Conservation (phyloP, 1,284 basidiomycete species). For the Sporisorium scitamineum region DNA sequence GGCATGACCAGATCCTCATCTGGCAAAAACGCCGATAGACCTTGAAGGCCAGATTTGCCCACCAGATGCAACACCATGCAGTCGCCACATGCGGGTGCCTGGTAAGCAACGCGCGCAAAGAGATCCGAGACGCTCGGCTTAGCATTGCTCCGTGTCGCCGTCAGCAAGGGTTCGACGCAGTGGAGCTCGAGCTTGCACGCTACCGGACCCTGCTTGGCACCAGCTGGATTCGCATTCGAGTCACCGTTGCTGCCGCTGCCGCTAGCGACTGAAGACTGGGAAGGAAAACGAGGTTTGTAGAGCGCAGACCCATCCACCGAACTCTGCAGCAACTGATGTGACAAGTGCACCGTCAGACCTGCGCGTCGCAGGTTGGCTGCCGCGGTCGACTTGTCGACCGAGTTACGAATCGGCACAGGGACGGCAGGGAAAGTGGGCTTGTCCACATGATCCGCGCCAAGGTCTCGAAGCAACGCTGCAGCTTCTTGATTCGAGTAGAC, state of each 20-base stretch:
- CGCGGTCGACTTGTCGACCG: background rate
- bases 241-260: background rate
- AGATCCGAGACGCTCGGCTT: conserved; percentile 11
- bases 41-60: conserved; percentile 9
- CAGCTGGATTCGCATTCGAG: background rate
- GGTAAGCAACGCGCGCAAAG: conserved; percentile 3
- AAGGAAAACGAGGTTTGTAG: conserved; percentile 1
- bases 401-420: conserved; percentile 1
- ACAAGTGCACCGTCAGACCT: background rate
- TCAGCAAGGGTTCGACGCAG: conserved; percentile 8
- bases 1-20: conserved; percentile 8
- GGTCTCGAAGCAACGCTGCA: conserved; percentile 20
- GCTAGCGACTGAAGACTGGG: background rate
- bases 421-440: conserved; percentile 1
- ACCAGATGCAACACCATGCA: conserved; percentile 25
- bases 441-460: conserved; percentile 2
- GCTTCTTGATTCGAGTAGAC: conserved; percentile 15
- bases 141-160: background rate
- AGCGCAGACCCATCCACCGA: conserved; percentile 22
- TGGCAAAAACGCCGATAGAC: conserved; percentile 28
- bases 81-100: conserved; percentile 18
- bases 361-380: conserved; percentile 3
- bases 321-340: conserved; percentile 9
- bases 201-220: background rate
- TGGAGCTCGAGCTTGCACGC: background rate